These are phyloP conservation scores for Calonectria leucothoes DNA, from an alignment of 2,329 filamentous ascomycete species.

Conservation along the genomic window DNA sequence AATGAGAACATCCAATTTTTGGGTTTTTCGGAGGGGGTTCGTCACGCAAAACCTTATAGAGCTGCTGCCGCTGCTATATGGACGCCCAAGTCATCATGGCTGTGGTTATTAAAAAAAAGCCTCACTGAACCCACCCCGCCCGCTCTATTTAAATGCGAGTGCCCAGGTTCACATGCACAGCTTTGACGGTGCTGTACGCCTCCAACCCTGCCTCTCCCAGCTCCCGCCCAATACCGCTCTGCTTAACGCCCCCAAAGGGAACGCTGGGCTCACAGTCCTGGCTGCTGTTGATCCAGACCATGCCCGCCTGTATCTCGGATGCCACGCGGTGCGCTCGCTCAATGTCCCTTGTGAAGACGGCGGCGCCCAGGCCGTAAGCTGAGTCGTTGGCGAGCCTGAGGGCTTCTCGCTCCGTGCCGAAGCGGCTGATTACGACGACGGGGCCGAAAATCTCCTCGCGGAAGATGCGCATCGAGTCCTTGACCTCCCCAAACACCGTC, in stretches of 20 bases:
- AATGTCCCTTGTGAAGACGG: conserved; percentile 82
- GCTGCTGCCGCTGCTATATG: not conserved
- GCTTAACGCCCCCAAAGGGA: conserved; percentile 43
- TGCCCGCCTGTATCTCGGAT: conserved; percentile 78
- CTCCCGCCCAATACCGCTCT: conserved; percentile 42
- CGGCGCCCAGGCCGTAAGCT: conserved; percentile 82
- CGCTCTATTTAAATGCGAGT: conserved; percentile 31
- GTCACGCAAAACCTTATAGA: not conserved
- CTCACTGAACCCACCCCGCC: not conserved
- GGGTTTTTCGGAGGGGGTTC: not conserved
- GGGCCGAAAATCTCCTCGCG: conserved; percentile 92
- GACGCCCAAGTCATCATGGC: not conserved
- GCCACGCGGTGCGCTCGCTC: conserved; percentile 83
- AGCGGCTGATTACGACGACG: conserved; percentile 84
- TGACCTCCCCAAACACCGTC: conserved; percentile 82
- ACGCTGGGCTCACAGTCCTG: conserved; percentile 41
- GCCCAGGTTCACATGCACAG: conserved; percentile 42
- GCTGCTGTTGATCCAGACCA: conserved; percentile 62
- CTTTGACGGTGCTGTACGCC: conserved; percentile 41
- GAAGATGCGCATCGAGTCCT: conserved; percentile 81
- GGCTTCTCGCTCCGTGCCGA: conserved; percentile 81
- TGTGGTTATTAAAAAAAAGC: not conserved
- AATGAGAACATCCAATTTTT: not conserved
- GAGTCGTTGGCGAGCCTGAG: conserved; percentile 79
- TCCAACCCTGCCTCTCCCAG: conserved; percentile 41